These are phyloP conservation scores for Chlamydomonas schloesseri DNA, from an alignment of 139 green algal species.

Conservation along the genomic window DNA sequence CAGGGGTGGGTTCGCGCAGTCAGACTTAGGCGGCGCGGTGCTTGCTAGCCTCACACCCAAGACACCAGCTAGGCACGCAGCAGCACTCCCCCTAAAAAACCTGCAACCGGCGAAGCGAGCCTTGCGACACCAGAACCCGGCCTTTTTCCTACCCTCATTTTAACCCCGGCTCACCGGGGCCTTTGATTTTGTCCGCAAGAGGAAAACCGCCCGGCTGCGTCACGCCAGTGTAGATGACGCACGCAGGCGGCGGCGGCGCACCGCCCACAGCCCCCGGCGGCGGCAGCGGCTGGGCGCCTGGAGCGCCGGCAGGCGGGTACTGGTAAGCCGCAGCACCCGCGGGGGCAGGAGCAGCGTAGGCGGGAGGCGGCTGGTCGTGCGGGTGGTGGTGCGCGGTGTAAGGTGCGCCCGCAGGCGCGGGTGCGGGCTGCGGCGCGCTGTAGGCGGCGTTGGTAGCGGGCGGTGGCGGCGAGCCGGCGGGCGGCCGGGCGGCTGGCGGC, in stretches of 20 bases:
- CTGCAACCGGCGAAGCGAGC: too few relatives aligned
- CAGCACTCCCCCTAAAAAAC: too few relatives aligned
- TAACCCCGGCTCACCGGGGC: constrained; percentile 40
- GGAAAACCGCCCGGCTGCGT: constrained; percentile 50
- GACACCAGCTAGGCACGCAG: too few relatives aligned
- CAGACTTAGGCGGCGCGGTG: too few relatives aligned
- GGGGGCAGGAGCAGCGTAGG: constrained; percentile 6
- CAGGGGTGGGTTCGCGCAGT: too few relatives aligned
- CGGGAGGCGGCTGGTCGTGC: not conserved
- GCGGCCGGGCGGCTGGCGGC: not conserved
- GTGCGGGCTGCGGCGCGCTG: not conserved
- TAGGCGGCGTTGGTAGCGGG: not conserved
- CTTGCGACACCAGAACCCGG: too few relatives aligned
- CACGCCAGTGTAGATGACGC: constrained; percentile 56
- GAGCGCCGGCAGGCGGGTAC: not conserved
- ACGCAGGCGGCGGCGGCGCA: not conserved
- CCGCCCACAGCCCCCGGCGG: not conserved
- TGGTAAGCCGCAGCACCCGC: not conserved
- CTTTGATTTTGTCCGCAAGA: constrained; percentile 54
- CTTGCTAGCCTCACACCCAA: too few relatives aligned
- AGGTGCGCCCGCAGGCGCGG: not conserved
- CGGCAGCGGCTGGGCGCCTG: not conserved
- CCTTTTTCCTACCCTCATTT: too few relatives aligned
- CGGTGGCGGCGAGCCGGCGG: not conserved
- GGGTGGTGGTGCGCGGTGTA: not conserved